Percentiles rank a stretch among this genome's conserved stretches.
Evolutionary conservation across 2,329 filamentous ascomycete species (phyloP).

Genomic region (Cytospora schulzeri): DNA sequence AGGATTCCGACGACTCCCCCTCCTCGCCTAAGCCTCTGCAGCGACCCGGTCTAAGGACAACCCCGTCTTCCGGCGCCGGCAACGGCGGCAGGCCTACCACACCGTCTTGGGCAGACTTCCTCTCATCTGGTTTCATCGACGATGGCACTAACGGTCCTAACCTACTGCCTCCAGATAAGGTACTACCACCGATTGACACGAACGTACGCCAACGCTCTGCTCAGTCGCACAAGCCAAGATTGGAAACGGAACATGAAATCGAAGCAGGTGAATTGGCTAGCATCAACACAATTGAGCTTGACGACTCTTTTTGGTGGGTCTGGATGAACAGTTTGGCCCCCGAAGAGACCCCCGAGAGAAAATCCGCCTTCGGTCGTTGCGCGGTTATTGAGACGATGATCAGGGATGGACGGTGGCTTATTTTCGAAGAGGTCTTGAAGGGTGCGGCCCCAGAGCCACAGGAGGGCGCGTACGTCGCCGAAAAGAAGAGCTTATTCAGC

Average conservation of each 20-base stretch:
- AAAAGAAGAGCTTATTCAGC: constrained; percentile 94
- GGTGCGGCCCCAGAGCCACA: constrained; percentile 85
- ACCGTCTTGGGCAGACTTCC: constrained; percentile 96
- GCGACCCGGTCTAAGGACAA: constrained; percentile 58
- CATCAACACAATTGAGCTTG: constrained; percentile 81
- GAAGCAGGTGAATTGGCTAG: constrained; percentile 95
- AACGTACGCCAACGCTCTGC: constrained; percentile 78
- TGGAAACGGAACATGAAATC: constrained; percentile 69
- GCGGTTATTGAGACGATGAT: constrained; percentile 90
- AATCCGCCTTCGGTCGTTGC: constrained; percentile 91
- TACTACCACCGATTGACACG: constrained; percentile 80
- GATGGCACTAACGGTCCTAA: constrained; percentile 66
- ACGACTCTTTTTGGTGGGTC: constrained; percentile 99
- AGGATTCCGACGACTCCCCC: constrained; percentile 64
- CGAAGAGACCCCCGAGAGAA: constrained; percentile 83
- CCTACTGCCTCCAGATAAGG: constrained; percentile 86
- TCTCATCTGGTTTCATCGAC: constrained; percentile 90
- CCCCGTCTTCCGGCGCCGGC: constrained; percentile 69
- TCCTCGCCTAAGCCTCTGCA: constrained; percentile 35
- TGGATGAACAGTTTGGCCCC: constrained; percentile 95
- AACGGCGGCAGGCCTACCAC: constrained; percentile 79
- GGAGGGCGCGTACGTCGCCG: constrained; percentile 85
- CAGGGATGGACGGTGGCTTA: constrained; percentile 79
- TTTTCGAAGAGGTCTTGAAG: constrained; percentile 95
- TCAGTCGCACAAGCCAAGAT: constrained; percentile 75